Base-by-base conservation (phyloP, 2,329 filamentous ascomycete genomes). In the Dactylella cylindrospora region DNA sequence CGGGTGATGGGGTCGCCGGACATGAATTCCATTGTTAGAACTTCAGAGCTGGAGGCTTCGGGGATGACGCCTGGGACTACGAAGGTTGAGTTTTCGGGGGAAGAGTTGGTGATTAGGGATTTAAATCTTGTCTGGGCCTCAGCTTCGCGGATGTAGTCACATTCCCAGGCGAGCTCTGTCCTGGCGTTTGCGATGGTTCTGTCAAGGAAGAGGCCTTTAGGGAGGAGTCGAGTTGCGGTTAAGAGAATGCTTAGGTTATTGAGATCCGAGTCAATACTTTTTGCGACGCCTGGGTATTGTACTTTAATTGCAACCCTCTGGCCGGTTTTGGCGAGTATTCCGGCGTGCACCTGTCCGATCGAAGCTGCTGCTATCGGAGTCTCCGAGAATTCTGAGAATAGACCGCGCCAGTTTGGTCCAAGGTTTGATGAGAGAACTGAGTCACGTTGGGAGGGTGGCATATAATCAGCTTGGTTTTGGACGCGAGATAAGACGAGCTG, bases 151-250 rank as follows among this genome's bases (percentile, higher is more conserved):
- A 83, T 74, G 72, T 98, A 98, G 76, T 98, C 89, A 71, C 91
- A 97, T 76, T 98, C 93, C 93, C 93, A 98, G 3, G 82, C 90
- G 2, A 98, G 81, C 73, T 98, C 93, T 1, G 83, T 84, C 7
- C 93, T 83, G 3, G 93, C 91, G 71, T 98, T 98, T 67, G 88
- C 90, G 67, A 98, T 97, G 0, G 93, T 98, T 73, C 95, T 96
- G 75, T 98, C 87, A 5, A 98, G 83, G 70, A 93, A 98, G 0
- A 98, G 78, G 0, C 93, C 93, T 70, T 87, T 90, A 0, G 93
- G 94, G 0, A 98, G 79, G 20, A 98, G 81, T 54, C 88, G 84
- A 3, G 90, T 95, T 20, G 93, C 93, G 4, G 88, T 93, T 9
- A 98, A 81, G 1, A 98, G 83, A 53, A 98, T 80, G 6, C 86